Evolutionary conservation across 805 yeast species (phyloP).

Genomic region (Spathaspora passalidarum): DNA sequence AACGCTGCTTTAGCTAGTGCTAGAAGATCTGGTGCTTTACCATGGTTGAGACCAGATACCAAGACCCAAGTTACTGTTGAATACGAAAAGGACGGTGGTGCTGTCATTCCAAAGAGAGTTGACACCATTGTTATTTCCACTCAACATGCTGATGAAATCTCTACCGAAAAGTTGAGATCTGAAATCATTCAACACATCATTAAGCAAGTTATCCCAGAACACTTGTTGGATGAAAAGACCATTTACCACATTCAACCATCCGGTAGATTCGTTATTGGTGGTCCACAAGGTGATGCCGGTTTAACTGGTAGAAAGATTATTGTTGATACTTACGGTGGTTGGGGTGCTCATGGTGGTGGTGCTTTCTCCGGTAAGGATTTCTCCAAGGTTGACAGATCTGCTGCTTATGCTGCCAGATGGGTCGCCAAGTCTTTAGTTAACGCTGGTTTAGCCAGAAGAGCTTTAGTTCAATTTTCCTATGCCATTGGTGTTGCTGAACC

Average conservation of each 20-base stretch:
- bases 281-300: slow-evolving; percentile 99
- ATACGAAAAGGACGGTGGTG: slow-evolving; percentile 91
- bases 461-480: slow-evolving; percentile 96
- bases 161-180: slow-evolving; percentile 86
- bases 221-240: slow-evolving; percentile 91
- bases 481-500: slow-evolving; percentile 99
- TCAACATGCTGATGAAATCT: slow-evolving; percentile 94
- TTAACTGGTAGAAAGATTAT: slow-evolving; percentile 99
- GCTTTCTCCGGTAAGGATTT: slow-evolving; percentile 99
- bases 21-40: slow-evolving; percentile 91
- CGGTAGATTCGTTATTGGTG: slow-evolving; percentile 99
- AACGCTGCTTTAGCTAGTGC: slow-evolving; percentile 96
- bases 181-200: slow-evolving; percentile 77
- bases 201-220: slow-evolving; percentile 88
- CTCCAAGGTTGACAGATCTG: slow-evolving; percentile 99
- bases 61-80: slow-evolving; percentile 99
- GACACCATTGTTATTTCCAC: slow-evolving; percentile 97
- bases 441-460: slow-evolving; percentile 96
- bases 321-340: slow-evolving; percentile 99
- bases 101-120: slow-evolving; percentile 92
- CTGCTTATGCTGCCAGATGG: slow-evolving; percentile 99
- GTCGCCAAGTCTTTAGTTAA: slow-evolving; percentile 96
- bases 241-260: slow-evolving; percentile 98
- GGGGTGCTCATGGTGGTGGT: slow-evolving; percentile 99
- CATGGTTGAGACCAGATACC: slow-evolving; percentile 99